phyloP scores from a whole-genome alignment of 179 eudicot genomes.

The Heliamphora pulchella region DNA sequence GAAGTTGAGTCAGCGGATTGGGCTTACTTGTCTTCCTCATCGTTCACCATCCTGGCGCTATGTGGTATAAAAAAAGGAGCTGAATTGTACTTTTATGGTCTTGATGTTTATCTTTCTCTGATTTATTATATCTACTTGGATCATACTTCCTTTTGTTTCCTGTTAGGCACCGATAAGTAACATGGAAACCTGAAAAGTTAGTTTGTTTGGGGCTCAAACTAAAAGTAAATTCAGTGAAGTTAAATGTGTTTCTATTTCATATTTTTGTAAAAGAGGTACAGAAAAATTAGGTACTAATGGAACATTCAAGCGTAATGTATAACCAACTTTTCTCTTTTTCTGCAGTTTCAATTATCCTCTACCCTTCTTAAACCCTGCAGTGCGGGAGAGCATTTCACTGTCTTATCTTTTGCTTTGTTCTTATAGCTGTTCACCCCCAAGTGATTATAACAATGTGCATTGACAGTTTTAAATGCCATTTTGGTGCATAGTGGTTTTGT shows the following conservation, averaged over 20 bases:
- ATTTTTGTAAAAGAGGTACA: background rate
- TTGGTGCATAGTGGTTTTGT: slow-evolving; percentile 2
- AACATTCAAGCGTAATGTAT: background rate
- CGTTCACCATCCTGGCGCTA: slow-evolving; percentile 86
- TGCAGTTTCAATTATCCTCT: background rate
- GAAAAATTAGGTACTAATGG: background rate
- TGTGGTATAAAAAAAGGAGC: slow-evolving; percentile 46
- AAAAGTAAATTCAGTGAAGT: background rate
- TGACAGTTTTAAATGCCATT: background rate
- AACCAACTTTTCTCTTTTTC: background rate
- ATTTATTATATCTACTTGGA: background rate
- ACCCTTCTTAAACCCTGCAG: too few relatives aligned
- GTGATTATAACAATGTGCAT: background rate
- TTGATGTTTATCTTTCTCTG: slow-evolving; percentile 1
- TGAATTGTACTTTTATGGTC: slow-evolving; percentile 13
- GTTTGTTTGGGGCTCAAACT: background rate
- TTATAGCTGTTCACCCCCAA: background rate
- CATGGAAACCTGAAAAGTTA: background rate
- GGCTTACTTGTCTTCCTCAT: slow-evolving; percentile 70
- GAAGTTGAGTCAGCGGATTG: slow-evolving; percentile 82
- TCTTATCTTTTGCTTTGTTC: background rate
- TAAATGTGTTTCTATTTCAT: background rate
- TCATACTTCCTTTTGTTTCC: background rate
- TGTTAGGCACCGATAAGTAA: background rate
- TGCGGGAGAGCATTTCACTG: background rate